phyloP scores from a whole-genome alignment of 164 flowering plant species.

The Vitis riparia region DNA sequence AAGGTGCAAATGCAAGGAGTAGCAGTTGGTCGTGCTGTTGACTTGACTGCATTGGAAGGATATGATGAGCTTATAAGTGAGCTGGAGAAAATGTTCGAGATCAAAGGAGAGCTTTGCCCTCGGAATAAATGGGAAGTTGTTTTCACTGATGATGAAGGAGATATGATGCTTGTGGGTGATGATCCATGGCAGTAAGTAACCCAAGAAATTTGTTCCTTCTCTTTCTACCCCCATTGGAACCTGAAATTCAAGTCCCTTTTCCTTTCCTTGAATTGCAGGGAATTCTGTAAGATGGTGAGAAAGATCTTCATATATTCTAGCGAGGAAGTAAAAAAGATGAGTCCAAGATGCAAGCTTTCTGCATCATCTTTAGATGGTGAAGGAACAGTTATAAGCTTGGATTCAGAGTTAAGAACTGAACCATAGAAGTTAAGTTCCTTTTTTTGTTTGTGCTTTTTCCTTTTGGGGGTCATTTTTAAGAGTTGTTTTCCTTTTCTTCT shows the following conservation, averaged over 20 bases:
- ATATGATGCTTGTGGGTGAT: conserved; percentile 88
- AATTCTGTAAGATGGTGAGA: conserved; percentile 61
- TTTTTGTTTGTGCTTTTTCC: neutral
- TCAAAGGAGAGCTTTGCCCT: conserved; percentile 59
- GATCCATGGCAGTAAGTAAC: conserved; percentile 82
- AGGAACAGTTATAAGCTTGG: conserved; percentile 37
- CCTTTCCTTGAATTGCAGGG: conserved; percentile 32
- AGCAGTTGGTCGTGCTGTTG: conserved; percentile 84
- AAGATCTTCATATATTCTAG: conserved; percentile 52
- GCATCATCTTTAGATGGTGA: conserved; percentile 38
- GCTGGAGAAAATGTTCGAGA: conserved; percentile 75
- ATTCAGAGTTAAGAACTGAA: conserved; percentile 43
- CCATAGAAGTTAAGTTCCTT: conserved; percentile 9
- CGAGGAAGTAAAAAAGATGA: conserved; percentile 58
- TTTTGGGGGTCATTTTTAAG: no score
- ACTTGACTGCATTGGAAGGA: conserved; percentile 47
- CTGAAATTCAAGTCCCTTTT: neutral
- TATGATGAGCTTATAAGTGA: conserved; percentile 59
- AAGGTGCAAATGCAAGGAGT: conserved; percentile 88
- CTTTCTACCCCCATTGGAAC: neutral
- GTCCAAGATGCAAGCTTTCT: conserved; percentile 36
- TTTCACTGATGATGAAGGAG: conserved; percentile 78
- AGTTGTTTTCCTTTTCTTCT: no score
- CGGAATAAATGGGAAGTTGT: conserved; percentile 63
- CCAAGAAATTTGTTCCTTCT: neutral